A percentile compares a stretch with the other conserved stretches of the same genome.
These are phyloP conservation scores for Brassica nigra DNA, from an alignment of 345 rosid genomes.

Conservation along the genomic window DNA sequence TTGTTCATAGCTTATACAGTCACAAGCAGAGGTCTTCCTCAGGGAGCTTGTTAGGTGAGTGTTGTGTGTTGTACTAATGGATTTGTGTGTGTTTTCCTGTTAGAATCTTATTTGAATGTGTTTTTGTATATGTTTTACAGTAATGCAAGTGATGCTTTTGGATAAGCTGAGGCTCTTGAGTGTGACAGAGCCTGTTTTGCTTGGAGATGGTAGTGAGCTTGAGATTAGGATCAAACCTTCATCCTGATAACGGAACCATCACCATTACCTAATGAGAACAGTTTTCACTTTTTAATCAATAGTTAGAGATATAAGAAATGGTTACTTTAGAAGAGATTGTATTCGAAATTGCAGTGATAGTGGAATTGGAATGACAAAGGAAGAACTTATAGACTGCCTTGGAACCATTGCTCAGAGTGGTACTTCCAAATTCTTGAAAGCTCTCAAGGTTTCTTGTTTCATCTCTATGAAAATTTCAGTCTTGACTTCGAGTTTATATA, in stretches of 20 bases:
- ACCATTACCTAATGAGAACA: not conserved
- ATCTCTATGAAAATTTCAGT: too few relatives aligned
- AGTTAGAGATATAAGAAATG: not conserved
- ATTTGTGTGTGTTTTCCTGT: not conserved
- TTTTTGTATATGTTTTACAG: not conserved
- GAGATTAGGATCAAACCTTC: not conserved
- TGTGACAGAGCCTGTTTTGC: not conserved
- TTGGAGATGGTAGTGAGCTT: not conserved
- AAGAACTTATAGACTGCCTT: too few relatives aligned
- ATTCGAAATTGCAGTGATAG: not conserved
- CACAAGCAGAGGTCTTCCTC: not conserved
- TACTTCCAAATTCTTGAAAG: not conserved
- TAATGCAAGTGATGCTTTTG: not conserved
- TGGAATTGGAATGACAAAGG: too few relatives aligned
- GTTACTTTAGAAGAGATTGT: not conserved
- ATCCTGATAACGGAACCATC: not conserved
- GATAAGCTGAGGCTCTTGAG: not conserved
- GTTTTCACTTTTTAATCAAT: too few relatives aligned
- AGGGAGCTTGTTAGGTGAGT: not conserved
- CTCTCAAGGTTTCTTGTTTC: not conserved
- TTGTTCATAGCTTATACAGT: not conserved
- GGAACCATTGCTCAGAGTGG: not conserved
- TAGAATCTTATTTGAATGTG: too few relatives aligned
- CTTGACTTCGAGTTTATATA: too few relatives aligned
- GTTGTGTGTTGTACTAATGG: not conserved